phyloP scores from a whole-genome alignment of 164 flowering plant species.

The Vitis labrusca region DNA sequence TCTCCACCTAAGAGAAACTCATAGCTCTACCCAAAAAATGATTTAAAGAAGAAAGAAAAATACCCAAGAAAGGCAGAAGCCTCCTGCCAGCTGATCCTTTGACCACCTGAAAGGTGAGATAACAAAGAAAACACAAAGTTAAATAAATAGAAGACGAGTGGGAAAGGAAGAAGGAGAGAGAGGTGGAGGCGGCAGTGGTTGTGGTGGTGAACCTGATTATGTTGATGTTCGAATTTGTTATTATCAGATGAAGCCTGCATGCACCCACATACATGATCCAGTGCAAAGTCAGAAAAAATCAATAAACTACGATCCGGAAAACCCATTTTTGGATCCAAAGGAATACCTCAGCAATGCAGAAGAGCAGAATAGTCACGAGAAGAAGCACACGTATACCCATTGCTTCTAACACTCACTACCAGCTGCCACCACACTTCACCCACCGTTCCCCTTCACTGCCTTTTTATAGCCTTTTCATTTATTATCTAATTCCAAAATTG shows the following conservation, averaged over 20 bases:
- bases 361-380: conserved; percentile 17
- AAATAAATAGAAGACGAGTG: too few species aligned
- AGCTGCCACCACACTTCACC: too few species aligned
- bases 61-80: conserved; percentile 34
- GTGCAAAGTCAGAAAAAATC: neutral
- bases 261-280: neutral
- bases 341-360: conserved; percentile 23
- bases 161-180: too few species aligned
- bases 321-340: neutral
- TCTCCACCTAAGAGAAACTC: too few species aligned
- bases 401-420: neutral
- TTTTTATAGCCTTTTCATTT: too few species aligned
- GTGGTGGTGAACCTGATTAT: conserved; percentile 1
- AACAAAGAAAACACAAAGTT: too few species aligned
- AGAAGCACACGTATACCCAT: conserved; percentile 33
- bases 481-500: too few species aligned
- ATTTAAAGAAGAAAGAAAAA: neutral
- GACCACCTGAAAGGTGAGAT: conserved; percentile 11
- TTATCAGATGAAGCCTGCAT: conserved; percentile 26
- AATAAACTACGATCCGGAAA: neutral
- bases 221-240: conserved; percentile 11
- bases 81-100: conserved; percentile 32
- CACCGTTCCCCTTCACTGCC: too few species aligned
- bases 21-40: too few species aligned
- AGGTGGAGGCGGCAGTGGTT: too few species aligned